Conservation (phyloP, 768 basidiomycete genomes). For the Trametes sanguinea region DNA sequence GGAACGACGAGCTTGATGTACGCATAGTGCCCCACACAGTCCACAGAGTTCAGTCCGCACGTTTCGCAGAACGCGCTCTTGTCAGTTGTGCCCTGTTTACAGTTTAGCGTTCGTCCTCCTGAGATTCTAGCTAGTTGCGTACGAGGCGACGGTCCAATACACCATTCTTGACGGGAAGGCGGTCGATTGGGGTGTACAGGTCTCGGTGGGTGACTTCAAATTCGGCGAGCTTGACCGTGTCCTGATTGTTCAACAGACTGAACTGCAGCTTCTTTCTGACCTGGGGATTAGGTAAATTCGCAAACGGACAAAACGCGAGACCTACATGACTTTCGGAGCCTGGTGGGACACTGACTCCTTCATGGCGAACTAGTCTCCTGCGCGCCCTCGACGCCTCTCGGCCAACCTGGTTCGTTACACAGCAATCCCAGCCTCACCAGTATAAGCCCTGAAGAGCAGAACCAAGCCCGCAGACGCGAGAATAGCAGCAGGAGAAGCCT, state of each 20-base stretch:
- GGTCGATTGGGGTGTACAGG: conserved; percentile 81
- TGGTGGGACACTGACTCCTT: conserved; percentile 82
- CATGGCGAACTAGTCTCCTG: conserved; percentile 42
- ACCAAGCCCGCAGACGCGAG: background rate
- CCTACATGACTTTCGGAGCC: conserved; percentile 82
- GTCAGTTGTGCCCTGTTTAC: conserved; percentile 86
- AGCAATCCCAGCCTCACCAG: background rate
- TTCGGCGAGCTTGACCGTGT: conserved; percentile 93
- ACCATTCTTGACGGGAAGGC: conserved; percentile 87
- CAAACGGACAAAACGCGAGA: conserved; percentile 5
- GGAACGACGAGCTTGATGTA: conserved; percentile 97
- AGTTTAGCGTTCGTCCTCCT: background rate
- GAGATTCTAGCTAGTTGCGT: background rate
- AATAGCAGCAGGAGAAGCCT: background rate
- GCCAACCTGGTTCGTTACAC: background rate
- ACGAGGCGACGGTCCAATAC: conserved; percentile 92
- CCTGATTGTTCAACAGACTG: conserved; percentile 89
- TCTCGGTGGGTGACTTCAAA: conserved; percentile 94
- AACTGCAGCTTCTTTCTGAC: conserved; percentile 94
- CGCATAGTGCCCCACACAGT: conserved; percentile 98
- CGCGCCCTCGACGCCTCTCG: background rate
- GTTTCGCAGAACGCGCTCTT: conserved; percentile 93
- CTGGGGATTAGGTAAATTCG: background rate
- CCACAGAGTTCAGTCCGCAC: conserved; percentile 86
- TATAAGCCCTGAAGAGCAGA: no score